Evolutionary conservation across 805 yeast genomes (phyloP), one percentile per base, ranked within the genome.

Genomic region (Saturnispora halmiae): DNA sequence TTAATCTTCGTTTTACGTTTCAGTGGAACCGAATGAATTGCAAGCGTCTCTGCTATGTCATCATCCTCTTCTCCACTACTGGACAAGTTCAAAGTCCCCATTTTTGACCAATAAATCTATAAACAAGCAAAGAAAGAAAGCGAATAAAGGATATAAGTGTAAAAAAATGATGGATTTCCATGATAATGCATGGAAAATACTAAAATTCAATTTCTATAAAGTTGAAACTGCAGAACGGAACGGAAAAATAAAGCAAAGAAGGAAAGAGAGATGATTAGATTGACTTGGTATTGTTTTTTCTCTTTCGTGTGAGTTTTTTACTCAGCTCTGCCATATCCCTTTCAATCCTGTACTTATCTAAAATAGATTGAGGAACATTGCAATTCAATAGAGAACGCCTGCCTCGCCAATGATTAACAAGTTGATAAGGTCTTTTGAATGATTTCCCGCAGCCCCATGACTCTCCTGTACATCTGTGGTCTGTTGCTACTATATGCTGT

Each of bases 351-450:
- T 39, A 25, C 10, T 21, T 6, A n/a, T 26, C 22, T 20, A 39
- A 21, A 6, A 33, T 27, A 5, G 25, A 15, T 10, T 14, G 3
- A 2, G 63, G 63, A 32, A 59, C 62, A 14, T 51, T 46, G 36
- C 63, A 59, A 15, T 52, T 42, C 31, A 52, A 51, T 13, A 58
- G 36, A 4, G 62, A 58, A 18, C 61, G 44, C 31, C 55, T 55
- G 6, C 61, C 61, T 16, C 49, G 45, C 63, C 63, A 59, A 42
- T 59, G 63, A 40, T 59, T 58, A 8, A 58, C 56, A 26, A 59
- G 36, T 40, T 59, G 63, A 38, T 59, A 59, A 5, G 63, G 63
- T 38, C 63, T 43, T 39, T 55, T 57, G 39, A 59, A 59, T 24
- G 48, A 51, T 31, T 54, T 59, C 22, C 53, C 51, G 28, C 63